Evolutionary conservation across 805 yeast genomes (phyloP), one percentile per base, ranked within the genome.

Genomic region (Soucietia sequanensis): DNA sequence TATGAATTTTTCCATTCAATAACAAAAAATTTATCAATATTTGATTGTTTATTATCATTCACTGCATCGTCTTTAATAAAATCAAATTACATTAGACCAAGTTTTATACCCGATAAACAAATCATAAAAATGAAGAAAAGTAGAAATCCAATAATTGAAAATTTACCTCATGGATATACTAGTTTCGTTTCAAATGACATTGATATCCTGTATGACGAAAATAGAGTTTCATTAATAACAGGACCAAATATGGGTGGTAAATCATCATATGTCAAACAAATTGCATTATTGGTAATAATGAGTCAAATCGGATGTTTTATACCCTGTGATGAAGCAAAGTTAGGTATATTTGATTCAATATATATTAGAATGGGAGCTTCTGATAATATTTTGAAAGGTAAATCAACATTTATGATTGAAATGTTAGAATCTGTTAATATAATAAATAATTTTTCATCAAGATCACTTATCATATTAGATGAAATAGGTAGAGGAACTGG

Each of bases 171-270:
- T 6, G 48, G 61, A 3, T 42, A 52, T 3, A 50, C 50, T 2
- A 44, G 47, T 19, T 84, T 78, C 51, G 85, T 89, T 9, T 70
- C 93, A 2, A 89, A 88, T 52, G 78, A 80, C 43, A 70, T 81
- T 4, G 36, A 53, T 5, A 73, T 89, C 64, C 46, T 65, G 5
- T 51, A 60, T 5, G 50, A 61, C n/a, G 54, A 63, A 3, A 68
- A 76, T 10, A 67, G 87, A 22, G 73, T 62, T 2, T 63, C 80
- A 35, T 68, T 89, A 11, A 75, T 89, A 15, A 85, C 95, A 0
- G 95, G 95, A 0, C 93, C 95, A 0, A 85, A 85, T 46, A 84
- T 85, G 89, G 95, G 95, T 7, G 95, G 95, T 4, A 86, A 86
- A 53, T 81, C 89, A 5, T 79, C 88, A 1, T 80, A 79, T 48